Evolutionary conservation across 2,329 filamentous ascomycete species (phyloP).

Genomic region (Penicillium janthinellum): DNA sequence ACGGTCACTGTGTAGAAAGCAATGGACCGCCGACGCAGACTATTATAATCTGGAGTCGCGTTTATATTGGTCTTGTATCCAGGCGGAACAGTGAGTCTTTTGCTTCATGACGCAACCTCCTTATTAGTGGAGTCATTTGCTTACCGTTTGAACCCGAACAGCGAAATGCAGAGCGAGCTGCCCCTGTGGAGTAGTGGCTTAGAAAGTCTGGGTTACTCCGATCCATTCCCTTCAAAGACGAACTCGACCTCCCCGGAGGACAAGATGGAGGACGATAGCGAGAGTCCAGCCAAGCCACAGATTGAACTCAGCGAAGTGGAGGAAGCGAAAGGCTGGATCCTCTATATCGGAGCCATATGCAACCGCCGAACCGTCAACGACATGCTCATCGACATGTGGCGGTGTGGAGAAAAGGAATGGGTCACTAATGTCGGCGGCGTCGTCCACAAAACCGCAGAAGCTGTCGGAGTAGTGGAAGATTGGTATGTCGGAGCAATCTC

Average conservation of each 20-base stretch:
- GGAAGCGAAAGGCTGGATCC: slow-evolving; percentile 26
- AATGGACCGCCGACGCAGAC: slow-evolving; percentile 25
- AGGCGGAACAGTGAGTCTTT: slow-evolving; percentile 25
- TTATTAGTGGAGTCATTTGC: not conserved
- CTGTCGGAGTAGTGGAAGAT: slow-evolving; percentile 20
- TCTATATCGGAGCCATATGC: slow-evolving; percentile 27
- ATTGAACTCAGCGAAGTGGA: slow-evolving; percentile 17
- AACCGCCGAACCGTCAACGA: slow-evolving; percentile 29
- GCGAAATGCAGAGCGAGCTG: slow-evolving; percentile 28
- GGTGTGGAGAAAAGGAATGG: slow-evolving; percentile 24
- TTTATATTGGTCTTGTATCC: slow-evolving; percentile 31
- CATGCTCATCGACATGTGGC: slow-evolving; percentile 27
- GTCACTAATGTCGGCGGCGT: slow-evolving; percentile 19
- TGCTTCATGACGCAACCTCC: not conserved
- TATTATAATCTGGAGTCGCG: slow-evolving; percentile 28
- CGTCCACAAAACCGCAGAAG: slow-evolving; percentile 15
- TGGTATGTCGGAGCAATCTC: slow-evolving; percentile 16
- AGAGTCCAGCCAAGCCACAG: not conserved
- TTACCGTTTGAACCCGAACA: slow-evolving; percentile 2
- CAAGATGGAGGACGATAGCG: slow-evolving; percentile 15
- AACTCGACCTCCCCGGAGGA: slow-evolving; percentile 13
- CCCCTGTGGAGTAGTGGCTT: slow-evolving; percentile 28
- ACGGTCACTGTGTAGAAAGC: slow-evolving; percentile 25
- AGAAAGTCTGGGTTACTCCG: slow-evolving; percentile 22
- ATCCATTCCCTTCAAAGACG: slow-evolving; percentile 23